phyloP scores from a whole-genome alignment of 352 stramenopile species.

The Phytophthora pseudosyringae region DNA sequence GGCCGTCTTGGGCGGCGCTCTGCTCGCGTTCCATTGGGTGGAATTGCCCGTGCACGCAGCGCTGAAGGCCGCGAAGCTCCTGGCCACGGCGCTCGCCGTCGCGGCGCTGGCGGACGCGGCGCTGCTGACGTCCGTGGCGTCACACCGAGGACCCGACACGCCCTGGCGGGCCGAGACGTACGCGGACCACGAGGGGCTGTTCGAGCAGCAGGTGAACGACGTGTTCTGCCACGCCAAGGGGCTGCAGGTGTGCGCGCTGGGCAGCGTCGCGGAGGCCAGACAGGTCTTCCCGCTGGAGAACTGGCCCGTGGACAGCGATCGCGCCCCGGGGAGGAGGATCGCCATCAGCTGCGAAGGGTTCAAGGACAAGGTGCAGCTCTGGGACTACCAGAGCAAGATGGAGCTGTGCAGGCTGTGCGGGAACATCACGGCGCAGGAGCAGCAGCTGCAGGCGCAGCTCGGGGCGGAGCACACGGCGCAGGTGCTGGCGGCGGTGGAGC shows the following conservation, averaged over 20 bases:
- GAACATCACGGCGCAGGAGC: conserved; percentile 40
- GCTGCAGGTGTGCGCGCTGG: conserved; percentile 44
- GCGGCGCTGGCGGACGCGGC: conserved; percentile 20
- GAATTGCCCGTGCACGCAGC: conserved; percentile 15
- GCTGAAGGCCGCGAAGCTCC: conserved; percentile 11
- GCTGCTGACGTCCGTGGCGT: conserved; percentile 26
- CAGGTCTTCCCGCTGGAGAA: conserved; percentile 48
- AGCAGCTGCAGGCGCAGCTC: conserved; percentile 21
- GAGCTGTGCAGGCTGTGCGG: conserved; percentile 50
- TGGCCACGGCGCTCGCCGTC: conserved; percentile 24
- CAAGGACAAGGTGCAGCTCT: conserved; percentile 46
- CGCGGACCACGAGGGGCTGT: conserved; percentile 33
- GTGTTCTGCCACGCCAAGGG: conserved; percentile 58
- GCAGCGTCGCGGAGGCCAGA: conserved; percentile 43
- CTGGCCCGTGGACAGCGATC: conserved; percentile 49
- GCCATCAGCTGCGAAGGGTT: conserved; percentile 48
- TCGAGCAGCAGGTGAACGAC: conserved; percentile 51
- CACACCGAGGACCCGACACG: conserved; percentile 27
- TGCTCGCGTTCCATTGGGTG: conserved; percentile 38
- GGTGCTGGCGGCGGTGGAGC: conserved; percentile 41
- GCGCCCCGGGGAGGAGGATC: conserved; percentile 38
- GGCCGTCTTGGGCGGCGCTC: conserved; percentile 22
- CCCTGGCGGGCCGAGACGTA: conserved; percentile 38
- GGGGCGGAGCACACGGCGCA: conserved; percentile 22
- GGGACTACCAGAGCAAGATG: conserved; percentile 62